phyloP scores from a whole-genome alignment of 345 rosid species.

The Brassica napus region Da-Ae NC_063448.1:56523501-56524000 shows the following conservation, averaged over 20 bases:
- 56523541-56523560: slow-evolving; percentile 40
- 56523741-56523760: slow-evolving; percentile 44
- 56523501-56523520: slow-evolving; percentile 69
- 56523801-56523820: slow-evolving; percentile 78
- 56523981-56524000: slow-evolving; percentile 78
- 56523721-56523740: slow-evolving; percentile 78
- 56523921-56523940: slow-evolving; percentile 46
- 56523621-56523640: slow-evolving; percentile 52
- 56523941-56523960: slow-evolving; percentile 50
- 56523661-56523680: slow-evolving; percentile 65
- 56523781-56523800: slow-evolving; percentile 79
- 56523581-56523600: slow-evolving; percentile 44
- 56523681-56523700: slow-evolving; percentile 81
- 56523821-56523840: slow-evolving; percentile 78
- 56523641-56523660: slow-evolving; percentile 75
- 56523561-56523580: slow-evolving; percentile 25
- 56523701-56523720: slow-evolving; percentile 83
- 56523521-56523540: slow-evolving; percentile 71
- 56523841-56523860: slow-evolving; percentile 49
- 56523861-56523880: slow-evolving; percentile 82
- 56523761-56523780: slow-evolving; percentile 58
- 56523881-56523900: slow-evolving; percentile 67
- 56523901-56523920: slow-evolving; percentile 55
- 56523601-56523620: slow-evolving; percentile 65
- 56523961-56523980: slow-evolving; percentile 81